Conservation (phyloP, 2,329 filamentous ascomycete species). For the Xylariaceae sp. region DNA sequence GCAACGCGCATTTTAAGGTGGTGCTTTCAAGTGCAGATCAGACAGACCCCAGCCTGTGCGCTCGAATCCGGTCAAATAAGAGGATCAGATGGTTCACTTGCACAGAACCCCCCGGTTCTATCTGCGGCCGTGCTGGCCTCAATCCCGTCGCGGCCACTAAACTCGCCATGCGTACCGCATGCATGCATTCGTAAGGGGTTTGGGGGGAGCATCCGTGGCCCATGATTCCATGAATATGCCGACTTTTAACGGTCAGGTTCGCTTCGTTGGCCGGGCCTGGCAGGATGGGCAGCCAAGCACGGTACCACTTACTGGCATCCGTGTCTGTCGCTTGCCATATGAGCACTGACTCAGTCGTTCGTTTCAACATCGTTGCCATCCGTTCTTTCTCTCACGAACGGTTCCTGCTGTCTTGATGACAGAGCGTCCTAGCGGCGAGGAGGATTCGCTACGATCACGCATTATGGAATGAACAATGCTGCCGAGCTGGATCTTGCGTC, state of each 20-base stretch:
- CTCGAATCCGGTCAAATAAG: slow-evolving; percentile 16
- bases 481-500: slow-evolving; percentile 24
- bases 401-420: slow-evolving; percentile 13
- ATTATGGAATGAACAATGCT: slow-evolving; percentile 25
- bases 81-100: slow-evolving; percentile 14
- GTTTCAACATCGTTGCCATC: slow-evolving; percentile 11
- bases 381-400: slow-evolving; percentile 8
- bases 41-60: slow-evolving; percentile 16
- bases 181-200: too few species aligned
- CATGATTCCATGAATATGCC: too few species aligned
- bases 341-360: slow-evolving; percentile 10
- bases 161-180: too few species aligned
- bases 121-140: slow-evolving; percentile 13
- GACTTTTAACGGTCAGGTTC: too few species aligned
- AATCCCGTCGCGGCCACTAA: too few species aligned
- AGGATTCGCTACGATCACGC: slow-evolving; percentile 8
- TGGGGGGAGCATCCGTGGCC: too few species aligned
- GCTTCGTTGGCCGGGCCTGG: too few species aligned
- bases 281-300: too few species aligned
- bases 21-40: slow-evolving; percentile 25
- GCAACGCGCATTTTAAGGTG: slow-evolving; percentile 13
- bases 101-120: slow-evolving; percentile 2
- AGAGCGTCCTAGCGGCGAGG: slow-evolving; percentile 16
- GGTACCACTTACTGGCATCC: too few species aligned
- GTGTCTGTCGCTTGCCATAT: slow-evolving; percentile 12